Evolutionary conservation across 805 yeast genomes (phyloP).

Genomic region (Wickerhamiella vanderwaltii): DNA sequence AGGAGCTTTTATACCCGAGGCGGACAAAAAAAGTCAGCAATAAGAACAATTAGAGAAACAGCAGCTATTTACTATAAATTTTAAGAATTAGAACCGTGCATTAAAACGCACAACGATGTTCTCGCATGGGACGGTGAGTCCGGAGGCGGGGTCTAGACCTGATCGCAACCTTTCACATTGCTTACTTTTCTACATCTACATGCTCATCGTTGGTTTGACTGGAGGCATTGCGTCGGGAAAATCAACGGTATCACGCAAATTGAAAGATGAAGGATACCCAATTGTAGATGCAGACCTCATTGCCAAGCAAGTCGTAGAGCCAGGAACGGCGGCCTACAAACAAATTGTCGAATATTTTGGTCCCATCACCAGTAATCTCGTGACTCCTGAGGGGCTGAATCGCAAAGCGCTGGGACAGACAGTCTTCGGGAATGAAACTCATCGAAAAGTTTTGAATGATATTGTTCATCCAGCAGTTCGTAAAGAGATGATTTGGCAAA

Average conservation of each 20-base stretch:
- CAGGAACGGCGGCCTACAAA: conserved; percentile 60
- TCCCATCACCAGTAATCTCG: conserved; percentile 38
- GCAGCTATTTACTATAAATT: no score
- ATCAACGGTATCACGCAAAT: conserved; percentile 64
- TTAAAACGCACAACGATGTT: no score
- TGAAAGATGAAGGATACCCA: conserved; percentile 39
- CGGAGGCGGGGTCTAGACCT: no score
- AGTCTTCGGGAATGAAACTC: conserved; percentile 58
- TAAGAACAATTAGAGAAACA: no score
- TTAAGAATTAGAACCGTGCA: no score
- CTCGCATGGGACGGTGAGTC: no score
- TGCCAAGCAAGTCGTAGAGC: conserved; percentile 75
- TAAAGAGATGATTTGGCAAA: conserved; percentile 46
- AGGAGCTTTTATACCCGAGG: no score
- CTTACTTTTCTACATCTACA: conserved; percentile 22
- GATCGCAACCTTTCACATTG: no score
- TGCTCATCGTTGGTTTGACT: conserved; percentile 90
- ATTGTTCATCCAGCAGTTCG: conserved; percentile 85
- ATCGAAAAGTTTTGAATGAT: conserved; percentile 48
- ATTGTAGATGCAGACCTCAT: conserved; percentile 84
- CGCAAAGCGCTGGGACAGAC: conserved; percentile 63
- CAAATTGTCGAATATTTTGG: conserved; percentile 52
- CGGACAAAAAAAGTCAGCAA: no score
- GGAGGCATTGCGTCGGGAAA: conserved; percentile 98
- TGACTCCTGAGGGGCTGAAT: conserved; percentile 42